phyloP scores from a whole-genome alignment of 768 basidiomycete genomes.

The Termitomyces heimii region DNA sequence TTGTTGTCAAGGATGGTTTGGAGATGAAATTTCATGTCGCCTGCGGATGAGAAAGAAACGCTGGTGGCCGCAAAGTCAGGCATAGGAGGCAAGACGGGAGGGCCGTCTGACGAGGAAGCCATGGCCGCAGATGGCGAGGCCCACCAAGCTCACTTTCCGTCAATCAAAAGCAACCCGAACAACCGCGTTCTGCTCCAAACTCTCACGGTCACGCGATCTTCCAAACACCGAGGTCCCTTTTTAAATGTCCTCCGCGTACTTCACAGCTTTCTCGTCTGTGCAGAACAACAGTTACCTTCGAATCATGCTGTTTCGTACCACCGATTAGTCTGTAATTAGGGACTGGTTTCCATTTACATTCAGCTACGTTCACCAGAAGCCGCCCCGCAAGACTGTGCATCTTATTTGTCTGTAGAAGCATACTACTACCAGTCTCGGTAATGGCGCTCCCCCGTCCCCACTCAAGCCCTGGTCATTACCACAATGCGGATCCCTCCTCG shows the following conservation, averaged over 20 bases:
- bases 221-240: neutral
- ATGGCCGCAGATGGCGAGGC: conserved; percentile 23
- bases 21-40: conserved; percentile 56
- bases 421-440: neutral
- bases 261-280: neutral
- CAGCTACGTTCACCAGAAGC: neutral
- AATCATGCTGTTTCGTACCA: neutral
- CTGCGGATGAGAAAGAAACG: conserved; percentile 41
- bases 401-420: neutral
- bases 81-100: conserved; percentile 24
- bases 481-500: neutral
- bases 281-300: neutral
- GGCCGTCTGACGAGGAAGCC: conserved; percentile 35
- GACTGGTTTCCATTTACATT: neutral
- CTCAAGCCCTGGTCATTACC: neutral
- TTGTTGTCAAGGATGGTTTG: conserved; percentile 80
- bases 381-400: neutral
- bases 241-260: neutral
- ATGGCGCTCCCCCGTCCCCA: neutral
- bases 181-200: conserved; percentile 19
- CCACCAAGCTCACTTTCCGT: conserved; percentile 6
- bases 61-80: conserved; percentile 35
- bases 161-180: conserved; percentile 10
- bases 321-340: neutral
- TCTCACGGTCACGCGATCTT: conserved; percentile 19